Conservation (phyloP, 106 monocot genomes). For the Apostasia shenzhenica region DNA sequence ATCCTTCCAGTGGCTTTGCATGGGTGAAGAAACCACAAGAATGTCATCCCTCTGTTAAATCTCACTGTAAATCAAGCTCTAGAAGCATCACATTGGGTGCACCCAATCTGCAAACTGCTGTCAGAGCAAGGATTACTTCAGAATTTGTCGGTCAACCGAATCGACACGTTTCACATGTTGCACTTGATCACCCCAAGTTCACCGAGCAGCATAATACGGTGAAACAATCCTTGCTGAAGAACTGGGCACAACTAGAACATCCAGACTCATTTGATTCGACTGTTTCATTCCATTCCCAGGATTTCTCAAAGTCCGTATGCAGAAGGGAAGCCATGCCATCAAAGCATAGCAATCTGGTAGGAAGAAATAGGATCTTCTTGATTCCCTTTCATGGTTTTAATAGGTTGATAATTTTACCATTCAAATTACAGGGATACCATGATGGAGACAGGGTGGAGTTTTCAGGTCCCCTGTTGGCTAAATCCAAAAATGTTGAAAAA, state of each 20-base stretch:
- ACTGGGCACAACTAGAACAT: constrained; percentile 45
- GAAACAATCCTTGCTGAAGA: constrained; percentile 50
- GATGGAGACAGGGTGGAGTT: constrained; percentile 59
- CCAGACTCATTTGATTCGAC: constrained; percentile 72
- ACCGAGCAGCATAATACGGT: constrained; percentile 21
- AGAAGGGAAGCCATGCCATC: constrained; percentile 23
- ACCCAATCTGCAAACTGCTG: constrained; percentile 7
- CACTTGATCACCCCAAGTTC: constrained; percentile 13
- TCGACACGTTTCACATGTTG: constrained; percentile 13
- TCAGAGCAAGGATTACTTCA: constrained; percentile 14
- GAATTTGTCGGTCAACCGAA: constrained; percentile 22
- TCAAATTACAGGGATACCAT: constrained; percentile 22
- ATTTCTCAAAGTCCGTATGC: constrained; percentile 27
- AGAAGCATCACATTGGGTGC: constrained; percentile 20
- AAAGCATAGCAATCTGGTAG: constrained; percentile 37
- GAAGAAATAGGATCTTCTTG: not conserved
- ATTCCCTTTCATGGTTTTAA: not conserved
- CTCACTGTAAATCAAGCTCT: constrained; percentile 33
- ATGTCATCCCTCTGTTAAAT: constrained; percentile 17
- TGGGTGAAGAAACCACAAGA: constrained; percentile 69
- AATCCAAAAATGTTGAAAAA: constrained; percentile 54
- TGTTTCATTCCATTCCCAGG: constrained; percentile 37
- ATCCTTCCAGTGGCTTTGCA: constrained; percentile 79
- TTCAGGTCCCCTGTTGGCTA: constrained; percentile 57
- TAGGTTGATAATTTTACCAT: not conserved